Conservation (phyloP, 805 yeast species). For the Candida ficus region DNA sequence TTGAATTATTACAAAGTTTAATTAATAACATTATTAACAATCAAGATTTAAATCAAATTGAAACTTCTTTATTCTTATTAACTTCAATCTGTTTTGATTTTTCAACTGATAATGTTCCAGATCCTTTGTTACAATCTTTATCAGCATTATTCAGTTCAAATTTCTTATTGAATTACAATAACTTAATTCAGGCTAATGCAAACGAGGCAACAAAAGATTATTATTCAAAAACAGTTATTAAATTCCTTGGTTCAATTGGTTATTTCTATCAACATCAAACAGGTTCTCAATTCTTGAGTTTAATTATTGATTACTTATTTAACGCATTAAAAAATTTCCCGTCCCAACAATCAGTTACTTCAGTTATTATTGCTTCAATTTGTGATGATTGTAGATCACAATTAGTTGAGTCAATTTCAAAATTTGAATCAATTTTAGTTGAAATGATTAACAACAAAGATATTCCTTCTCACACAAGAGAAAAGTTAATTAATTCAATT, state of each 20-base stretch:
- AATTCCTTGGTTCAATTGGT: conserved; percentile 53
- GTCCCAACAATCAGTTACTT: conserved; percentile 33
- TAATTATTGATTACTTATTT: conserved; percentile 54
- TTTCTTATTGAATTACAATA: conserved; percentile 22
- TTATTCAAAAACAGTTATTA: conserved; percentile 46
- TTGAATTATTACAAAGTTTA: conserved; percentile 42
- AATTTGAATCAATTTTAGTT: conserved; percentile 41
- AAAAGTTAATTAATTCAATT: conserved; percentile 56
- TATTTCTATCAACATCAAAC: conserved; percentile 55
- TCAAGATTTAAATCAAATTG: conserved; percentile 38
- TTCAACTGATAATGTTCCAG: conserved; percentile 24
- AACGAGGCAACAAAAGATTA: conserved; percentile 14
- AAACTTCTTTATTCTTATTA: conserved; percentile 56
- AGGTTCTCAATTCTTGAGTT: conserved; percentile 42
- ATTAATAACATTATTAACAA: conserved; percentile 29
- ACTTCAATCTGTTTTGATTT: conserved; percentile 52
- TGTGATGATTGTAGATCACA: conserved; percentile 48
- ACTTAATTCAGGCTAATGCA: conserved; percentile 8
- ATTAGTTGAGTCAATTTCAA: conserved; percentile 38
- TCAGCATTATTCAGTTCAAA: conserved; percentile 26
- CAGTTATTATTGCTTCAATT: conserved; percentile 54
- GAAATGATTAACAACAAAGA: conserved; percentile 39
- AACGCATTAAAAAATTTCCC: conserved; percentile 26
- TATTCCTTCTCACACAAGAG: conserved; percentile 44
- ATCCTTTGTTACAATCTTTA: conserved; percentile 19